Base-by-base conservation (phyloP, 768 basidiomycete genomes). In the Xerocomellus dryophilus region DNA sequence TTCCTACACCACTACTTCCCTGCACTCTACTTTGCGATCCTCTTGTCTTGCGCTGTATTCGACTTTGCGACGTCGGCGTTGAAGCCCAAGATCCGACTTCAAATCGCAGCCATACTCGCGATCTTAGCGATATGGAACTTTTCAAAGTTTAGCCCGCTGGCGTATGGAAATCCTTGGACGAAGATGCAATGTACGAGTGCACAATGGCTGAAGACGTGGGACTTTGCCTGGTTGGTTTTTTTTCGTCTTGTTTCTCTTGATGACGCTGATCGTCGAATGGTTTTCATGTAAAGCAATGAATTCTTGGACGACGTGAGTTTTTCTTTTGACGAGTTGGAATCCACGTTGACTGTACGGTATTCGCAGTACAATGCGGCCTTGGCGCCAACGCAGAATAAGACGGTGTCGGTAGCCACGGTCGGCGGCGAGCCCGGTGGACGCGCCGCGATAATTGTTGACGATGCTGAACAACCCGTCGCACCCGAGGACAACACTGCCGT, bases 1-100 rank as follows among this genome's bases (percentile, higher is more conserved):
- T 99, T 99, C 81, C 73, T 99, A 21, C 96, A 98, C 67, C 97
- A 98, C 74, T 98, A 98, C 70, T 88, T 98, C 74, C 97, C 96
- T 0, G 93, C 95, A 0, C 77, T 99, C n/a, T 96, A 93, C 66
- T 95, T 90, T 61, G 85, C 88, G n/a, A 83, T 93, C 60, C 81
- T 99, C 12, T 76, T 93, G 21, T 78, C 79, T 25, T 87, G 87
- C 49, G 77, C 76, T 4, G 78, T 88, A 2, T 98, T 98, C 63
- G 97, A 99, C 71, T 79, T 94, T 43, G 71, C 84, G 35, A 97
- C 95, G 1, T 86, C 90, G 27, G 79, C 80, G 1, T 72, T 98
- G 8, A 79, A 86, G 31, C 91, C 93, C 0, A 78, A 83, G 35
- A 73, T 91, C 31, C 78, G 95, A 27, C 67, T 96, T 29, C 91